Evolutionary conservation across 208 protist species (phyloP).

Genomic region (Wallacemonas sp.): DNA sequence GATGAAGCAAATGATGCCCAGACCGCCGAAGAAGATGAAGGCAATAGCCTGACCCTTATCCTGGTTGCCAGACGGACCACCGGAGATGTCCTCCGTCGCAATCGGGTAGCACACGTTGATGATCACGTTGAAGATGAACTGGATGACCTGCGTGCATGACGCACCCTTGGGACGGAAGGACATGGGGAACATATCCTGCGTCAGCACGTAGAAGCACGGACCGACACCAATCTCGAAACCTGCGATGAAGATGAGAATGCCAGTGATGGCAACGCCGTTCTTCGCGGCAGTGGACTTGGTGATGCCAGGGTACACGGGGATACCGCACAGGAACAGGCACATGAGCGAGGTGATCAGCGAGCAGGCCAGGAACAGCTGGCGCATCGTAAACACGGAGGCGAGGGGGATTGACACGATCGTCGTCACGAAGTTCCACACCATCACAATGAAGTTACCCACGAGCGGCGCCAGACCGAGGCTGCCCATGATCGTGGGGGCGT

Average conservation of each 20-base stretch:
- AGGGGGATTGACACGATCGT: slow-evolving; percentile 76
- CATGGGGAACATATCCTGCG: slow-evolving; percentile 82
- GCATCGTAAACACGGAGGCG: slow-evolving; percentile 64
- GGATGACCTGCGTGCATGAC: slow-evolving; percentile 60
- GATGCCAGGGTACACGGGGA: slow-evolving; percentile 80
- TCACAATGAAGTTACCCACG: slow-evolving; percentile 80
- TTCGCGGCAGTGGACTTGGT: slow-evolving; percentile 35
- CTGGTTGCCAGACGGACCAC: slow-evolving; percentile 76
- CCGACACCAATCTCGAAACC: slow-evolving; percentile 76
- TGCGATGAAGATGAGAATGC: slow-evolving; percentile 80
- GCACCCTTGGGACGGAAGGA: slow-evolving; percentile 74
- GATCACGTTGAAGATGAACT: slow-evolving; percentile 89
- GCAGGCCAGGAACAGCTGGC: slow-evolving; percentile 65
- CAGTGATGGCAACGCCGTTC: slow-evolving; percentile 73
- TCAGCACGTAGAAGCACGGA: slow-evolving; percentile 80
- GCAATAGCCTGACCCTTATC: slow-evolving; percentile 86
- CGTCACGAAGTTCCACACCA: slow-evolving; percentile 89
- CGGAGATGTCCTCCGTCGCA: slow-evolving; percentile 73
- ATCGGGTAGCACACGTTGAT: slow-evolving; percentile 90
- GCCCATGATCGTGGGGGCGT: slow-evolving; percentile 78
- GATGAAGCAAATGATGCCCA: slow-evolving; percentile 72
- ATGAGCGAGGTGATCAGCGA: slow-evolving; percentile 57
- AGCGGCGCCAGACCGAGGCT: slow-evolving; percentile 63
- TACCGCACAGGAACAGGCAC: slow-evolving; percentile 81
- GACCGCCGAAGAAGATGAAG: slow-evolving; percentile 86